phyloP scores from a whole-genome alignment of 805 yeast species.

The Candida adriatica region DNA sequence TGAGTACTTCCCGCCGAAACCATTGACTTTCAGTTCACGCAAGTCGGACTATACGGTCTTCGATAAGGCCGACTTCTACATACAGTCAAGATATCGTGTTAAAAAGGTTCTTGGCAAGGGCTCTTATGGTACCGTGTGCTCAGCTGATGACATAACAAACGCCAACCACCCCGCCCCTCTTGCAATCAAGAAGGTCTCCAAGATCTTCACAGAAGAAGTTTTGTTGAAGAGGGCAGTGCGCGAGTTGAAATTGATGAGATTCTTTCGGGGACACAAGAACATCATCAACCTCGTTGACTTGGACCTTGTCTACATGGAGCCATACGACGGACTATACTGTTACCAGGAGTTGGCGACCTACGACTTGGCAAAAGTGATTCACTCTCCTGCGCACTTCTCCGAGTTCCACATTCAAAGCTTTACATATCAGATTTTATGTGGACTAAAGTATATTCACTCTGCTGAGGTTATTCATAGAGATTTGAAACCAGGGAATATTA shows the following conservation, averaged over 20 bases:
- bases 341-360: conserved; percentile 80
- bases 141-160: conserved; percentile 51
- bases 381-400: conserved; percentile 69
- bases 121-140: conserved; percentile 80
- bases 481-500: conserved; percentile 83
- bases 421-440: conserved; percentile 77
- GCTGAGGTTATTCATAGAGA: conserved; percentile 93
- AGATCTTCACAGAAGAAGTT: conserved; percentile 60
- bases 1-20: too few relatives aligned
- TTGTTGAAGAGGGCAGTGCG: conserved; percentile 74
- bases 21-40: too few relatives aligned
- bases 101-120: conserved; percentile 68
- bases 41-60: conserved; percentile 28
- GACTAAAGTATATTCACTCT: conserved; percentile 81
- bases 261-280: conserved; percentile 80
- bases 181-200: conserved; percentile 78
- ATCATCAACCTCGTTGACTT: conserved; percentile 69
- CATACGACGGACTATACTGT: conserved; percentile 83
- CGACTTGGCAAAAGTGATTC: conserved; percentile 77
- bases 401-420: conserved; percentile 76
- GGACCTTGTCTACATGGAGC: conserved; percentile 57
- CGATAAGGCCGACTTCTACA: conserved; percentile 54
- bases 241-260: conserved; percentile 74
- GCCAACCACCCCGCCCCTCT: conserved; percentile 28
- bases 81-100: conserved; percentile 55